Percentiles rank a stretch among this genome's conserved stretches.
These are phyloP conservation scores for Aureobasidium zeae DNA, from an alignment of 2,329 filamentous ascomycete genomes.

Conservation along the genomic window DNA sequence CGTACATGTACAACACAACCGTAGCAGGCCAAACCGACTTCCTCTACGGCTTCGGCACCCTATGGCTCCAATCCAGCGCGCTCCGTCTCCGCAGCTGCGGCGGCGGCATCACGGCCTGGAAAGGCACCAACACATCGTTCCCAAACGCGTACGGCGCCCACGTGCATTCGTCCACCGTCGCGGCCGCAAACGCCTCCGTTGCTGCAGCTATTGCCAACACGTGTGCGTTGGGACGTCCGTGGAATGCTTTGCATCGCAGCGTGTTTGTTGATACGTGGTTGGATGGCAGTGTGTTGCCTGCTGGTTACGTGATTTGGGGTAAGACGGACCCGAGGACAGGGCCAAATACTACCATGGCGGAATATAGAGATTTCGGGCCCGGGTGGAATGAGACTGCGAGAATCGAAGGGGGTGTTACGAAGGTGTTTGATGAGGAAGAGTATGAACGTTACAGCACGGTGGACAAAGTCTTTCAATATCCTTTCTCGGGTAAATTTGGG, in stretches of 20 bases:
- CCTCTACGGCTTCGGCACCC: conserved; percentile 58
- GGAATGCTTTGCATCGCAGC: conserved; percentile 49
- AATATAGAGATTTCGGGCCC: conserved; percentile 44
- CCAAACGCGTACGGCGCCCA: conserved; percentile 59
- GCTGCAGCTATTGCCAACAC: conserved; percentile 34
- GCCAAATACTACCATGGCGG: conserved; percentile 46
- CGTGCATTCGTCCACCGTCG: conserved; percentile 46
- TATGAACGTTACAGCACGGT: conserved; percentile 33
- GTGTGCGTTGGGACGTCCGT: conserved; percentile 54
- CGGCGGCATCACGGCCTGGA: conserved; percentile 61
- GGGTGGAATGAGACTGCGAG: conserved; percentile 46
- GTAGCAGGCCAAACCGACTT: conserved; percentile 61
- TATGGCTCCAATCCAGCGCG: conserved; percentile 48
- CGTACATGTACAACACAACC: conserved; percentile 52
- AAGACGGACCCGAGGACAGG: conserved; percentile 32
- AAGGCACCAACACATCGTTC: conserved; percentile 57
- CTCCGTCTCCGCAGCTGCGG: conserved; percentile 52
- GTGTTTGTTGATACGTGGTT: conserved; percentile 49
- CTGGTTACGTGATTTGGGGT: conserved; percentile 49
- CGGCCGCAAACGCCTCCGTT: conserved; percentile 45
- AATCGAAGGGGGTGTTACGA: conserved; percentile 33
- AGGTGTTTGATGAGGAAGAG: conserved; percentile 35
- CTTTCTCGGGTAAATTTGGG: conserved; percentile 35
- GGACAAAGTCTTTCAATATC: conserved; percentile 39
- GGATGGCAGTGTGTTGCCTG: conserved; percentile 44